Evolutionary conservation across 805 yeast species (phyloP).

Genomic region (Metschnikowia orientalis): DNA sequence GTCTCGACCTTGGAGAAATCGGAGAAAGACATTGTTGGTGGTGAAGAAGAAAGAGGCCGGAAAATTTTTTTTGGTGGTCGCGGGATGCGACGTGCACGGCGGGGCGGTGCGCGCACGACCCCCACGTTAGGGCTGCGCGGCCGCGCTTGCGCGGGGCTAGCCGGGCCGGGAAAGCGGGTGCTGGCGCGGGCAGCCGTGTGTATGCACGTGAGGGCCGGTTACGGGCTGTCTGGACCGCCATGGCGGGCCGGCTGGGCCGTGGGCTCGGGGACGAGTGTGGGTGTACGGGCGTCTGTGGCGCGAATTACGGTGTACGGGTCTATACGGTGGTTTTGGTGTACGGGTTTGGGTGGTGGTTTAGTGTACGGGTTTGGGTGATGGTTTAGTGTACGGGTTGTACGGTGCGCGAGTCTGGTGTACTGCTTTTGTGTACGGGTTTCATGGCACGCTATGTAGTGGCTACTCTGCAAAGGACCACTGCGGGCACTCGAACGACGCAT

Average conservation of each 20-base stretch:
- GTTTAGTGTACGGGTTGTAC: too few relatives aligned
- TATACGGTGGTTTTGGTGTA: too few relatives aligned
- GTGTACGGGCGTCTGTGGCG: too few relatives aligned
- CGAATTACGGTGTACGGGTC: too few relatives aligned
- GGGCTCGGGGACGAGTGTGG: too few relatives aligned
- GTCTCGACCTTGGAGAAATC: conserved; percentile 74
- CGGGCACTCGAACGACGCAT: conserved; percentile 68
- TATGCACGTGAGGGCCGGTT: too few relatives aligned
- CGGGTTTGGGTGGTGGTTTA: too few relatives aligned
- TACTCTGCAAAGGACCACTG: conserved; percentile 55
- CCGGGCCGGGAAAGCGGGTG: neutral
- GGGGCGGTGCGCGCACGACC: conserved; percentile 17
- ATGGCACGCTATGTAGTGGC: conserved; percentile 3
- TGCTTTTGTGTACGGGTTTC: too few relatives aligned
- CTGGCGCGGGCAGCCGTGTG: neutral
- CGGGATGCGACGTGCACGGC: conserved; percentile 1
- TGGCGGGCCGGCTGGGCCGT: too few relatives aligned
- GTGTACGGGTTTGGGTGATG: too few relatives aligned
- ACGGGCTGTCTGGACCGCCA: too few relatives aligned
- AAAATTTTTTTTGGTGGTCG: conserved; percentile 10
- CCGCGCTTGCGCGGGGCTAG: neutral
- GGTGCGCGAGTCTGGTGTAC: too few relatives aligned
- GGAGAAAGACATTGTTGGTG: conserved; percentile 62
- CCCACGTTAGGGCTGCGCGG: conserved; percentile 4
- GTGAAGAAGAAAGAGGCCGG: conserved; percentile 9